A percentile compares a stretch with the other conserved stretches of the same genome.
These are phyloP conservation scores for Trametes pubescens DNA, from an alignment of 1,284 basidiomycete species.

Conservation along the genomic window DNA sequence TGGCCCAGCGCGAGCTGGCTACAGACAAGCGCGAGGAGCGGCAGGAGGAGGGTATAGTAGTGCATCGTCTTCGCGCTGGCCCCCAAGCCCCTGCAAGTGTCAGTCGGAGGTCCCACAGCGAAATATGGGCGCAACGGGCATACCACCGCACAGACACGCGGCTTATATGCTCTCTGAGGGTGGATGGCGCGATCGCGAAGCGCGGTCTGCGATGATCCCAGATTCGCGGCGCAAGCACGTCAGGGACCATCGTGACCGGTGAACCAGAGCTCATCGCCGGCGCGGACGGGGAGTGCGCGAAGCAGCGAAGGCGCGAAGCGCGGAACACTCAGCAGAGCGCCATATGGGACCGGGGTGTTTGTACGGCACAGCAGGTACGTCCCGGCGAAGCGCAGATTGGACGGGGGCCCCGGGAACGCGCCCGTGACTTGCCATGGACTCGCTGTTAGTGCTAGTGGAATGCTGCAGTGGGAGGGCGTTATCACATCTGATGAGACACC, in stretches of 20 bases:
- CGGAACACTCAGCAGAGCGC: too few species aligned
- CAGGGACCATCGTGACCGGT: conserved; percentile 30
- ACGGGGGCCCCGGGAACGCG: background rate
- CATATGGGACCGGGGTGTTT: background rate
- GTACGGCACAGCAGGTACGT: background rate
- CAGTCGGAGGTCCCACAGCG: background rate
- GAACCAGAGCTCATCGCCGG: background rate
- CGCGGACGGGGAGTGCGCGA: background rate
- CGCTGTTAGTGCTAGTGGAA: background rate
- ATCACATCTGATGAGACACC: background rate
- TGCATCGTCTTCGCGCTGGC: conserved; percentile 11
- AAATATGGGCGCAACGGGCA: background rate
- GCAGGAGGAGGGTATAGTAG: conserved; percentile 6
- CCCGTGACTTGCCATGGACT: too few species aligned
- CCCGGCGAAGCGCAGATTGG: background rate
- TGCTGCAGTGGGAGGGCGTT: background rate
- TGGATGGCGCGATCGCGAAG: conserved; percentile 24
- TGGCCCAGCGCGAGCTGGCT: conserved; percentile 19
- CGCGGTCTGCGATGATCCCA: conserved; percentile 17
- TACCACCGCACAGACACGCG: background rate
- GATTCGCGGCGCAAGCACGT: conserved; percentile 22
- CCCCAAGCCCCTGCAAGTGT: background rate
- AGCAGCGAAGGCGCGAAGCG: background rate
- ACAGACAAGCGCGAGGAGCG: conserved; percentile 20
- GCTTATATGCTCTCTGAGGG: background rate